These are phyloP conservation scores for Sclerotinia trifoliorum DNA, from an alignment of 2,329 filamentous ascomycete species.

Conservation along the genomic window DNA sequence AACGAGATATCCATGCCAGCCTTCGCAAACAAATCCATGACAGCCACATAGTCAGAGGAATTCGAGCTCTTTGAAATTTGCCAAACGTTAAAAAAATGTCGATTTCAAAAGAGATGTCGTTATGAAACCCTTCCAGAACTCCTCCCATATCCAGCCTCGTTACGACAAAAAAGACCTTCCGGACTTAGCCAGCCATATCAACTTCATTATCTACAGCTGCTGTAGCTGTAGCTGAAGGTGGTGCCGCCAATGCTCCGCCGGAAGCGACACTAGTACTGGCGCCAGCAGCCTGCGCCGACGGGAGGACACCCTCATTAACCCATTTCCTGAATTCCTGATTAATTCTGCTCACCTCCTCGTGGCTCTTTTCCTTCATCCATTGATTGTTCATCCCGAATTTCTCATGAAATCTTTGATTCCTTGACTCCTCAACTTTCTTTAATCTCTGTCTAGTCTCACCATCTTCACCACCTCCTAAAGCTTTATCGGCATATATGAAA, in stretches of 20 bases:
- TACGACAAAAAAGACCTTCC: background rate
- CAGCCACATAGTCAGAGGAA: background rate
- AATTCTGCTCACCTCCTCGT: conserved; percentile 49
- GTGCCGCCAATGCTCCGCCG: background rate
- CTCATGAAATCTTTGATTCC: conserved; percentile 49
- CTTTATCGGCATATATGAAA: conserved; percentile 56
- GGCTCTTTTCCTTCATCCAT: conserved; percentile 51
- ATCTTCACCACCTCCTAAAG: conserved; percentile 42
- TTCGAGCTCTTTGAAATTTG: conserved; percentile 12
- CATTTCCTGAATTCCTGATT: conserved; percentile 49
- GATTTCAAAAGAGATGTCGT: conserved; percentile 6
- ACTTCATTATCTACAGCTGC: conserved; percentile 20
- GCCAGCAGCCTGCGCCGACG: conserved; percentile 3
- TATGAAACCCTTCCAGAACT: conserved; percentile 15
- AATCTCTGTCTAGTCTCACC: conserved; percentile 37
- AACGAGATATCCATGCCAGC: conserved; percentile 2
- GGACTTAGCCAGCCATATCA: conserved; percentile 20
- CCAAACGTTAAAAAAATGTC: background rate
- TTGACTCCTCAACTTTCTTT: conserved; percentile 39
- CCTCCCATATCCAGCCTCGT: background rate
- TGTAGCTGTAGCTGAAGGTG: background rate
- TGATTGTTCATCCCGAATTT: conserved; percentile 53
- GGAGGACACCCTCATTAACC: conserved; percentile 41
- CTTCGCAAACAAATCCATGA: conserved; percentile 9
- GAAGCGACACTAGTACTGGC: background rate